Evolutionary conservation across 73 alveolate genomes (phyloP).

Genomic region (Tetrahymena thermophila): DNA sequence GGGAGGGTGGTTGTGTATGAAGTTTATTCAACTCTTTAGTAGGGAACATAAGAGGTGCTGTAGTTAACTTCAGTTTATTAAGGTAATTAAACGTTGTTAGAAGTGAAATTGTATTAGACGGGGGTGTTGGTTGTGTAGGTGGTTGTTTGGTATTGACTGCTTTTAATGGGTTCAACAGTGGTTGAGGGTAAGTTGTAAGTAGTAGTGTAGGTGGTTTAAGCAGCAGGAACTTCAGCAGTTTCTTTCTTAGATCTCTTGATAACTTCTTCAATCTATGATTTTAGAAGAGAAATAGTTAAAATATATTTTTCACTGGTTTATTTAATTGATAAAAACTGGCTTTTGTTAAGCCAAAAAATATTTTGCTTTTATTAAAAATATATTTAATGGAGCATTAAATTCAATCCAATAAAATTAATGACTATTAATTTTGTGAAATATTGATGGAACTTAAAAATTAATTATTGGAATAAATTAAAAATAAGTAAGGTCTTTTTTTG

Average conservation of each 20-base stretch:
- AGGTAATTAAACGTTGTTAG: background rate
- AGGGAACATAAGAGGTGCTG: background rate
- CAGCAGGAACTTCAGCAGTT: conserved; percentile 3
- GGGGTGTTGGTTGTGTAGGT: background rate
- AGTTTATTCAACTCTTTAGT: background rate
- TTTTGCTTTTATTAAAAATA: too few relatives aligned
- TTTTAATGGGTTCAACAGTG: background rate
- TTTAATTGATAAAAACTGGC: too few relatives aligned
- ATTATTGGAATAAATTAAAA: too few relatives aligned
- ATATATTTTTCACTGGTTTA: background rate
- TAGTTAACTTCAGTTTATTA: background rate
- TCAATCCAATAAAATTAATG: too few relatives aligned
- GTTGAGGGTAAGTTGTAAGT: background rate
- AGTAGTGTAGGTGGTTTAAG: background rate
- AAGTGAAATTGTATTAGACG: background rate
- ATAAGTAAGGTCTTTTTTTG: too few relatives aligned
- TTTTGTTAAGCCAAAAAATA: too few relatives aligned
- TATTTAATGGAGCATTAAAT: too few relatives aligned
- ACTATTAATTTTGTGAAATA: too few relatives aligned
- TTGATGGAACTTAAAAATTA: too few relatives aligned
- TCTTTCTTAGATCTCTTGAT: background rate
- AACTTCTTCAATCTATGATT: background rate
- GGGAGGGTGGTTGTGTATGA: background rate
- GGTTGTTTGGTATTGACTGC: background rate
- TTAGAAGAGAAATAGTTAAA: background rate